Conservation (phyloP, 768 basidiomycete genomes). For the Suillus tomentosus region DNA sequence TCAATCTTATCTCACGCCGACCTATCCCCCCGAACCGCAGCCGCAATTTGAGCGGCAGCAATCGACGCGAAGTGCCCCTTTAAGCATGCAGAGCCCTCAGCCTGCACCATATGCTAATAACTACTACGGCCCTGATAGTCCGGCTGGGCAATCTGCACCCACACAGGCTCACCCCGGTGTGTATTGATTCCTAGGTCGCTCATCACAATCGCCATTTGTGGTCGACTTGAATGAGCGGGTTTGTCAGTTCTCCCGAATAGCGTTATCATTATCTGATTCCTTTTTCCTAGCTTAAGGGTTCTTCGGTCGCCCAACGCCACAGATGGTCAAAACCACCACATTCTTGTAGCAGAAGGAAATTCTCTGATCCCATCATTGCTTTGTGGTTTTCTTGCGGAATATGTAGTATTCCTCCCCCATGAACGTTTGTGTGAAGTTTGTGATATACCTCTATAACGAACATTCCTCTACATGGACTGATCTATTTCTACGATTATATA, state of each 20-base stretch:
- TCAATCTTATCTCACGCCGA: constrained; percentile 26
- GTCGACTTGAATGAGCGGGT: constrained; percentile 9
- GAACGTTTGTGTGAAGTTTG: constrained; percentile 4
- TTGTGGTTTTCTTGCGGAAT: constrained; percentile 3
- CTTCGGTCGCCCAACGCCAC: constrained; percentile 45
- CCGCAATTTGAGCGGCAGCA: constrained; percentile 20
- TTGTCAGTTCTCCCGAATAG: neutral
- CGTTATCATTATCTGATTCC: constrained; percentile 7
- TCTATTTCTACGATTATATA: constrained; percentile 4
- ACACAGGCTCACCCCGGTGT: constrained; percentile 52
- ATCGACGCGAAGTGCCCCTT: constrained; percentile 24
- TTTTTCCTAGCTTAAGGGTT: constrained; percentile 42
- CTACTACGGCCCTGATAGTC: constrained; percentile 29
- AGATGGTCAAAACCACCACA: constrained; percentile 25
- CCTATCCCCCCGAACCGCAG: constrained; percentile 36
- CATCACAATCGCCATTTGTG: constrained; percentile 7
- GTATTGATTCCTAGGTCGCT: constrained; percentile 26
- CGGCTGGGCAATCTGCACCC: constrained; percentile 39
- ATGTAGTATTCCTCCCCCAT: neutral
- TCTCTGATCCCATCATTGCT: neutral
- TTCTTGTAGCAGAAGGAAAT: constrained; percentile 17
- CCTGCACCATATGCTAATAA: constrained; percentile 43
- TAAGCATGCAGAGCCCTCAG: constrained; percentile 37
- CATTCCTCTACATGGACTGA: neutral
- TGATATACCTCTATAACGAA: constrained; percentile 6